Conservation (phyloP, 2,329 filamentous ascomycete genomes). For the Alternaria panax region DNA sequence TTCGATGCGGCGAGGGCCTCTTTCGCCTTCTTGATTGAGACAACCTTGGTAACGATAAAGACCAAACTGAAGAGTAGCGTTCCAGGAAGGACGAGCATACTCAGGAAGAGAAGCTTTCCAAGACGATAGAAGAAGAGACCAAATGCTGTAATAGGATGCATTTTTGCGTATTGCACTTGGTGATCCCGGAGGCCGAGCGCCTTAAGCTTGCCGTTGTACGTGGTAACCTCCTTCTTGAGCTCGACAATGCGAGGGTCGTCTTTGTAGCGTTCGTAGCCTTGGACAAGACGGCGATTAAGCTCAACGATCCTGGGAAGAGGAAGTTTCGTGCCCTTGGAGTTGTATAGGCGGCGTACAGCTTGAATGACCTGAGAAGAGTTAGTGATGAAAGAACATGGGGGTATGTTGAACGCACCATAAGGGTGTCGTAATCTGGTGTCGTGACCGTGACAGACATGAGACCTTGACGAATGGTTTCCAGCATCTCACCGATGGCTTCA, state of each 20-base stretch:
- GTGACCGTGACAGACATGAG: conserved; percentile 90
- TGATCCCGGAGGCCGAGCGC: conserved; percentile 90
- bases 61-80: conserved; percentile 76
- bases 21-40: conserved; percentile 49
- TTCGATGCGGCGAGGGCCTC: conserved; percentile 52
- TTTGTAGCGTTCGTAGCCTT: conserved; percentile 92
- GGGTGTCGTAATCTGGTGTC: conserved; percentile 90
- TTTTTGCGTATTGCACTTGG: conserved; percentile 89
- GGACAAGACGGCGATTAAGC: conserved; percentile 87
- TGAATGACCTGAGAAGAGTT: conserved; percentile 73
- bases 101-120: conserved; percentile 76
- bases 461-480: conserved; percentile 86
- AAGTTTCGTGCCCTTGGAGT: conserved; percentile 90
- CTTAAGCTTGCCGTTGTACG: conserved; percentile 86
- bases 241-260: conserved; percentile 83
- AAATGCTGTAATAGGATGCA: conserved; percentile 78
- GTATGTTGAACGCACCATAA: conserved; percentile 68
- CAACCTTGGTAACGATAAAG: conserved; percentile 48
- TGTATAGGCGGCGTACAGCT: conserved; percentile 90
- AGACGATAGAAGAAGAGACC: conserved; percentile 81
- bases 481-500: conserved; percentile 83
- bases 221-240: conserved; percentile 76
- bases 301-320: conserved; percentile 92
- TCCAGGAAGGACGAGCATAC: conserved; percentile 83
- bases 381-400: conserved; percentile 20